phyloP scores from a whole-genome alignment of 208 protist species.

The Acanthamoeba castellanii region DNA sequence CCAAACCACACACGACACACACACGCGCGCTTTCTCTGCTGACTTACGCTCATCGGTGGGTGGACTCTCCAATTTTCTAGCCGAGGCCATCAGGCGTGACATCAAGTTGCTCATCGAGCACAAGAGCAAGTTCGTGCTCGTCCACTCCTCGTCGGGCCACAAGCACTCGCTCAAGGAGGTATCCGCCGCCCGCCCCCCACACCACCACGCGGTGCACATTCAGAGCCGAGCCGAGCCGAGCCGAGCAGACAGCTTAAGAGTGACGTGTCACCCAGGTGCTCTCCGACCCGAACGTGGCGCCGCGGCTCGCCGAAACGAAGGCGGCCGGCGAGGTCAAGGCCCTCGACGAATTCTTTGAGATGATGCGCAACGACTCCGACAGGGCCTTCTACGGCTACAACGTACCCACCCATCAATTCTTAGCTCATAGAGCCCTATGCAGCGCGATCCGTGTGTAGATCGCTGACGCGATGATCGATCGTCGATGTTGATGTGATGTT shows the following conservation, averaged over 20 bases:
- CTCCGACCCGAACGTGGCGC: constrained; percentile 90
- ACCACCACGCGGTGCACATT: neutral
- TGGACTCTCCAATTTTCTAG: constrained; percentile 24
- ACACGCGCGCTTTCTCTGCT: no score
- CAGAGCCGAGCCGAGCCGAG: constrained; percentile 28
- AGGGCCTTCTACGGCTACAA: constrained; percentile 92
- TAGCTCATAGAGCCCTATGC: constrained; percentile 88
- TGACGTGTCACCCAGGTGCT: constrained; percentile 89
- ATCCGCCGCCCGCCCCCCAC: neutral
- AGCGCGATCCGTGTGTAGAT: no score
- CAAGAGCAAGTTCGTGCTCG: constrained; percentile 94
- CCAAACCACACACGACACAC: neutral
- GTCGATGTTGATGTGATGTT: no score
- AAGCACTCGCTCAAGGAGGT: constrained; percentile 80
- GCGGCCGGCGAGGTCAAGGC: constrained; percentile 93
- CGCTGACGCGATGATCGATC: no score
- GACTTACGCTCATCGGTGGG: no score
- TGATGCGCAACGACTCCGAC: constrained; percentile 85
- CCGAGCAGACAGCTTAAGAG: no score
- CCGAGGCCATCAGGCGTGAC: constrained; percentile 81
- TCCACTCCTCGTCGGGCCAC: constrained; percentile 93
- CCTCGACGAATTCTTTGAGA: constrained; percentile 95
- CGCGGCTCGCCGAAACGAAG: constrained; percentile 92
- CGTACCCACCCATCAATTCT: neutral
- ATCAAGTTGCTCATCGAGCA: constrained; percentile 91